phyloP scores from a whole-genome alignment of 176 grass and related monocot genomes.

The Tillandsia fasciculata region DNA sequence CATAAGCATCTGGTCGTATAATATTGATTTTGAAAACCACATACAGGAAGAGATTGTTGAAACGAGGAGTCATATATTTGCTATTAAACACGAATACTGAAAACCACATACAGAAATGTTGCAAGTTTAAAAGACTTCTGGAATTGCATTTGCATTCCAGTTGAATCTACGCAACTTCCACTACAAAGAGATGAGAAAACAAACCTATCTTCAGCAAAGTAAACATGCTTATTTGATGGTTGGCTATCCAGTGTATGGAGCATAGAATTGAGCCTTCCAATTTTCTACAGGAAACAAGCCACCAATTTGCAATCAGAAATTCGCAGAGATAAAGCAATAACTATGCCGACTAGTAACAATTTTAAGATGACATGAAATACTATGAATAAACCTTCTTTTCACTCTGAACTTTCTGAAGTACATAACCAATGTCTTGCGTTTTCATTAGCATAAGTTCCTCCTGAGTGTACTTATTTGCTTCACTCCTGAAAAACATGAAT shows the following conservation, averaged over 20 bases:
- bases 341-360: background rate
- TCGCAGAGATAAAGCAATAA: background rate
- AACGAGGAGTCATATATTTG: background rate
- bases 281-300: conserved; percentile 42
- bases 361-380: conserved; percentile 9
- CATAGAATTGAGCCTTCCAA: conserved; percentile 58
- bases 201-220: conserved; percentile 86
- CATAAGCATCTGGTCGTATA: background rate
- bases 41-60: background rate
- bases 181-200: conserved; percentile 8
- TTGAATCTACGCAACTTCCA: background rate
- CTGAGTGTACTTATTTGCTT: conserved; percentile 72
- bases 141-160: background rate
- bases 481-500: conserved; percentile 35
- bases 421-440: conserved; percentile 86
- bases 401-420: conserved; percentile 64
- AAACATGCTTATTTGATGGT: conserved; percentile 62
- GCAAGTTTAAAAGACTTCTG: background rate
- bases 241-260: conserved; percentile 72
- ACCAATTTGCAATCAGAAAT: conserved; percentile 9
- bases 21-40: background rate
- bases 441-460: conserved; percentile 82
- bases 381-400: conserved; percentile 65
- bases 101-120: background rate
- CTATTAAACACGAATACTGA: background rate